These are phyloP conservation scores for Irpex rosettiformis DNA, from an alignment of 1,284 basidiomycete species.

Conservation along the genomic window DNA sequence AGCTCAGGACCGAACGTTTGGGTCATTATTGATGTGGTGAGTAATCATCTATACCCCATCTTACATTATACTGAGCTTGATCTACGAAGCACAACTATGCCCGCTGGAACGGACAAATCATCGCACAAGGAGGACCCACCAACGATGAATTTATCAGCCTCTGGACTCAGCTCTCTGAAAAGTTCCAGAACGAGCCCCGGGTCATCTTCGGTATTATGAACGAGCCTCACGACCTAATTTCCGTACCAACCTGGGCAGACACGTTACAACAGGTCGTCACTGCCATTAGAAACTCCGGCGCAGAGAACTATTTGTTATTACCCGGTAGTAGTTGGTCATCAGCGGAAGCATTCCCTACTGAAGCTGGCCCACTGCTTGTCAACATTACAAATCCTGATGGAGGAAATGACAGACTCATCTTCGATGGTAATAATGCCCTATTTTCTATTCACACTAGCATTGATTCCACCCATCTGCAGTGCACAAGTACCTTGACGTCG, in stretches of 20 bases:
- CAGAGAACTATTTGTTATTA: conserved; percentile 44
- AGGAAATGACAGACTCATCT: conserved; percentile 45
- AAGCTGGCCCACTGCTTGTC: conserved; percentile 45
- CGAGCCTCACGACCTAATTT: conserved; percentile 46
- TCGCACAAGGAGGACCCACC: conserved; percentile 51
- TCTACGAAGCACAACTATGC: conserved; percentile 44
- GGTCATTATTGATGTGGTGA: conserved; percentile 47
- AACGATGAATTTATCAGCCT: conserved; percentile 47
- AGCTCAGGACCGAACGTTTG: conserved; percentile 36
- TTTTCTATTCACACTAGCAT: background rate
- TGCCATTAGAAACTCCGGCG: conserved; percentile 44
- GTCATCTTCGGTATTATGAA: conserved; percentile 53
- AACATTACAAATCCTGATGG: conserved; percentile 51
- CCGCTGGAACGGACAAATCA: conserved; percentile 45
- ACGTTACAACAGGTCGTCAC: conserved; percentile 46
- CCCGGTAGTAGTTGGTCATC: conserved; percentile 40
- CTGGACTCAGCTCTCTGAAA: conserved; percentile 49
- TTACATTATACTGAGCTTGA: background rate
- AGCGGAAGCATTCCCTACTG: conserved; percentile 45
- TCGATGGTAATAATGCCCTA: conserved; percentile 37
- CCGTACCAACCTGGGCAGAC: conserved; percentile 38
- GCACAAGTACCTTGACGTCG: conserved; percentile 39
- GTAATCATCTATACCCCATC: conserved; percentile 4
- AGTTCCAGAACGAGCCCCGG: conserved; percentile 43
- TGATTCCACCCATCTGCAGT: conserved; percentile 33